A percentile compares a stretch with the other conserved stretches of the same genome.
These are phyloP conservation scores for Phyllosticta paracitricarpa DNA, from an alignment of 2,329 filamentous ascomycete genomes.

Conservation along the genomic window DNA sequence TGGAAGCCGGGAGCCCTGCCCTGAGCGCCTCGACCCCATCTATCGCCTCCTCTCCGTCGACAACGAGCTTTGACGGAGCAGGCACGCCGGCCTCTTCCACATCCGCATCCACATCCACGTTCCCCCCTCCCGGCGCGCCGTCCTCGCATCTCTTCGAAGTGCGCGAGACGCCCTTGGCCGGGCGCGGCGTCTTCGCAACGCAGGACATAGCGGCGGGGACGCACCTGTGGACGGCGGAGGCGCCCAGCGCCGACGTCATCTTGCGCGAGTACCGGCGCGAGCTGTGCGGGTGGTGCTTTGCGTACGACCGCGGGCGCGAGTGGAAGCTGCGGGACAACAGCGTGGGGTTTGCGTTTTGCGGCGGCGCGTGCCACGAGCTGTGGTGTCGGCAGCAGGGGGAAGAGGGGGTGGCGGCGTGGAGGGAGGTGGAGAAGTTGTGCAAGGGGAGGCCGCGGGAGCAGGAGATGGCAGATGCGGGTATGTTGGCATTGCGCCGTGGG, in stretches of 20 bases:
- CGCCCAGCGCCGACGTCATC: conserved; percentile 31
- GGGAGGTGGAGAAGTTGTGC: conserved; percentile 23
- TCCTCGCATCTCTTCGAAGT: conserved; percentile 26
- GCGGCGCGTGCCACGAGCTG: conserved; percentile 21
- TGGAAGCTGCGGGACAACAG: conserved; percentile 27
- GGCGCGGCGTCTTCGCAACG: conserved; percentile 36
- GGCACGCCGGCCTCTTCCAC: not conserved
- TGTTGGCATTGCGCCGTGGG: not conserved
- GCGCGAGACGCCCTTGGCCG: conserved; percentile 31
- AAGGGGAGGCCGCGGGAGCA: conserved; percentile 20
- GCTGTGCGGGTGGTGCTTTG: conserved; percentile 39
- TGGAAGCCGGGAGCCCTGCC: not conserved
- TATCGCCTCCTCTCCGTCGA: not conserved
- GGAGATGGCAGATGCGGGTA: conserved; percentile 17
- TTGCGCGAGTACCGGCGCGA: conserved; percentile 38
- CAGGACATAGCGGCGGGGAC: conserved; percentile 25
- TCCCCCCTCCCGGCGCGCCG: conserved; percentile 1
- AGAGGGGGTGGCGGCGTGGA: conserved; percentile 24
- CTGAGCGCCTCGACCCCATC: not conserved
- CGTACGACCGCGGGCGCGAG: conserved; percentile 35
- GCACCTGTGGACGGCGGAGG: conserved; percentile 26
- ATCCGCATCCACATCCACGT: not conserved
- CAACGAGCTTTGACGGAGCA: not conserved
- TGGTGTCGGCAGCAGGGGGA: conserved; percentile 23
- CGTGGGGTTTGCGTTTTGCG: conserved; percentile 36